Percentiles rank a stretch among this genome's conserved stretches.
Conservation (phyloP, 306 rosid genomes). For the Fagus sylvatica region DNA sequence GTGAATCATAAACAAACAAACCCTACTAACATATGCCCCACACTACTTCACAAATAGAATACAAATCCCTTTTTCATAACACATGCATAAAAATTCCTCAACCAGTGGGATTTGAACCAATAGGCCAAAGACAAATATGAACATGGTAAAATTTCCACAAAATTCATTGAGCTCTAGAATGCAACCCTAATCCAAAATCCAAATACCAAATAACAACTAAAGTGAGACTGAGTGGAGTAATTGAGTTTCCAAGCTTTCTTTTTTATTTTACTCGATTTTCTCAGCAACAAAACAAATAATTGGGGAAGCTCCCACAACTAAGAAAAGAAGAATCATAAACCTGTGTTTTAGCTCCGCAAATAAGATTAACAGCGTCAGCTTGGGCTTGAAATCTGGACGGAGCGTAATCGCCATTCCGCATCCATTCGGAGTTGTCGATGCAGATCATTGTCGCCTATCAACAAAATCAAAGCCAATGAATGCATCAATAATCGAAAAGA, state of each 20-base stretch:
- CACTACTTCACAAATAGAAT: not conserved
- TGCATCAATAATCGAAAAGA: constrained; percentile 2
- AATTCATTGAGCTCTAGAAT: not conserved
- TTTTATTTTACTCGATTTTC: not conserved
- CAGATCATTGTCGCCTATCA: constrained; percentile 92
- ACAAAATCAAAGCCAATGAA: not conserved
- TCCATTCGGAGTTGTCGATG: constrained; percentile 96
- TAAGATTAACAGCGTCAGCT: constrained; percentile 85
- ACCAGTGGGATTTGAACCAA: not conserved
- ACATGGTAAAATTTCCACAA: not conserved
- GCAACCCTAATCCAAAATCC: not conserved
- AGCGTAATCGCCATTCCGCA: constrained; percentile 89
- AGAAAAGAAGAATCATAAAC: constrained; percentile 25
- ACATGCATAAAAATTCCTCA: not conserved
- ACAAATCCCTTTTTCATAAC: not conserved
- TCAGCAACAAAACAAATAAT: not conserved
- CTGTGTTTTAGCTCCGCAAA: constrained; percentile 98
- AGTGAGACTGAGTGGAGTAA: not conserved
- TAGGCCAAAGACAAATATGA: not conserved
- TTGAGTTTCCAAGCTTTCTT: not conserved
- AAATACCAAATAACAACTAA: not conserved
- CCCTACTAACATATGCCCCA: not conserved
- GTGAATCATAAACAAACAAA: not conserved
- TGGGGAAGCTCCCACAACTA: not conserved
- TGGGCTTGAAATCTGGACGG: constrained; percentile 92